Evolutionary conservation across 345 rosid species (phyloP).

Genomic region (Carallia pectinifolia): DNA sequence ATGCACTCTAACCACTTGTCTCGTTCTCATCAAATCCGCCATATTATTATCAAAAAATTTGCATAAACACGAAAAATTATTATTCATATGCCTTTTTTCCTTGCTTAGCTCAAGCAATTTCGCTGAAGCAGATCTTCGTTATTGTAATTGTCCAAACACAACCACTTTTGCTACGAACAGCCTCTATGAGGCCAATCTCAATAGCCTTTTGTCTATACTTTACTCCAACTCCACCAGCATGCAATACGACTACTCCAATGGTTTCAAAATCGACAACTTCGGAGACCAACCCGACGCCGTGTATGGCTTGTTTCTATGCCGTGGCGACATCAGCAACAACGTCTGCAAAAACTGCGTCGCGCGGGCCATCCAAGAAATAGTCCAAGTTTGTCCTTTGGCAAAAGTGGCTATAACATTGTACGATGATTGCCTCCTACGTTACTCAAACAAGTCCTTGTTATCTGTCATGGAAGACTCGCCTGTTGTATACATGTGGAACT

Average conservation of each 20-base stretch:
- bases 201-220: constrained; percentile 5
- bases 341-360: constrained; percentile 20
- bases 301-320: constrained; percentile 19
- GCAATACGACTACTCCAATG: background rate
- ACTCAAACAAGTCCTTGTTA: constrained; percentile 20
- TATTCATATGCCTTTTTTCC: background rate
- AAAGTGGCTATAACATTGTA: constrained; percentile 32
- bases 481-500: background rate
- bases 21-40: too few relatives aligned
- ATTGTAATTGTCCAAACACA: background rate
- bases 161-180: constrained; percentile 17
- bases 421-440: constrained; percentile 32
- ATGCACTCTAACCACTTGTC: too few relatives aligned
- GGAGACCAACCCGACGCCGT: background rate
- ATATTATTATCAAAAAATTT: too few relatives aligned
- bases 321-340: background rate
- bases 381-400: constrained; percentile 19
- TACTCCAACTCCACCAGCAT: background rate
- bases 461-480: background rate
- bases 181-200: constrained; percentile 17
- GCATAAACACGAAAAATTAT: too few relatives aligned
- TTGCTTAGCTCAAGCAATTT: background rate
- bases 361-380: background rate
- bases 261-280: background rate
- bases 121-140: background rate